These are phyloP conservation scores for Entomortierella beljakovae DNA, from an alignment of 192 early-diverging fungal genomes.

Conservation along the genomic window DNA sequence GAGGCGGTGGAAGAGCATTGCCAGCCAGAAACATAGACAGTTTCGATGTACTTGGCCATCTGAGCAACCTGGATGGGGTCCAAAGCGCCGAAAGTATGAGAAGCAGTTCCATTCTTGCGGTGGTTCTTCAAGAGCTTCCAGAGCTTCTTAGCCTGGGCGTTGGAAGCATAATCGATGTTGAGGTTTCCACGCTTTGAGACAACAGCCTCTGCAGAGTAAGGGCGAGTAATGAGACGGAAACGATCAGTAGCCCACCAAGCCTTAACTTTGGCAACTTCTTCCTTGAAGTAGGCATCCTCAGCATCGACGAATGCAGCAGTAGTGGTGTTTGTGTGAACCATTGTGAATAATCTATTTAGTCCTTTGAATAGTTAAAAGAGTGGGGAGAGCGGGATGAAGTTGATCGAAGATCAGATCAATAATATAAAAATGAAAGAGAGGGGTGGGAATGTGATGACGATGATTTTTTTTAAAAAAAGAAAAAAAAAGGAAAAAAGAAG, in stretches of 20 bases:
- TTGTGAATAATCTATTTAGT: constrained; percentile 15
- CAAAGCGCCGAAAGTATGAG: constrained; percentile 94
- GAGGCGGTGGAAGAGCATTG: constrained; percentile 97
- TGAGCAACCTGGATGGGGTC: constrained; percentile 95
- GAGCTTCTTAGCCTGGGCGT: constrained; percentile 92
- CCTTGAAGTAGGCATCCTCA: constrained; percentile 80
- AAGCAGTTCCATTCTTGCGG: constrained; percentile 81
- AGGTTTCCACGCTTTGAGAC: constrained; percentile 91
- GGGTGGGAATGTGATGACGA: not conserved
- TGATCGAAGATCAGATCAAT: not conserved
- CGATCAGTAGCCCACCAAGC: constrained; percentile 89
- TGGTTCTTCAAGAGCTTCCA: constrained; percentile 85
- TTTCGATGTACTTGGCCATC: constrained; percentile 98
- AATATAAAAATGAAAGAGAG: not conserved
- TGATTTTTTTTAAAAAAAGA: constrained; percentile 11
- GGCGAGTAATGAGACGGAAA: constrained; percentile 85
- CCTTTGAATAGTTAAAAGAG: constrained; percentile 1
- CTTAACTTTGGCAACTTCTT: constrained; percentile 87
- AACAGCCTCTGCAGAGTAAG: constrained; percentile 87
- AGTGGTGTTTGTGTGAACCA: constrained; percentile 53
- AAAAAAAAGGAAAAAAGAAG: constrained; percentile 5
- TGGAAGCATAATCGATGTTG: constrained; percentile 78
- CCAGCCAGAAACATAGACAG: constrained; percentile 98
- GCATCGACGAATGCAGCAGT: constrained; percentile 60
- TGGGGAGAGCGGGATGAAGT: constrained; percentile 7